Evolutionary conservation across 1,284 basidiomycete species (phyloP), one percentile per base, ranked within the genome.

Genomic region (Sanghuangporus baumii): DNA sequence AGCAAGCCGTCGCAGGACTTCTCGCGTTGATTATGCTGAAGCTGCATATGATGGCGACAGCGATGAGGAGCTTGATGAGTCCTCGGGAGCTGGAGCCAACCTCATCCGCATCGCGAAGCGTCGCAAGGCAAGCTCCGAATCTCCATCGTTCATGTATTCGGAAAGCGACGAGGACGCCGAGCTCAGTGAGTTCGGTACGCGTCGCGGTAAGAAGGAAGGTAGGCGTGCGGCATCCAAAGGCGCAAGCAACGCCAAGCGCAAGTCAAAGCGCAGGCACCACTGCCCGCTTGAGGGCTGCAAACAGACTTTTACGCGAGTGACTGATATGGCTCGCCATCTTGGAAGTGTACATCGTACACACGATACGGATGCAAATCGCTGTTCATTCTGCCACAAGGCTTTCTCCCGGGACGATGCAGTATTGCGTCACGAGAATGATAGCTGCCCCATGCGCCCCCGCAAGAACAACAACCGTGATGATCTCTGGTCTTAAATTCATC

Each of bases 391-490:
- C 57, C 48, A 57, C 16, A 65, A 65, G 31, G 57, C 60, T 3
- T 65, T 65, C 52, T 65, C 64, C n/a, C 64, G 64, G 16, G 64
- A 65, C 36, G 64, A 65, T 52, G 64, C 64, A 16, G 64, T 65
- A 20, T 48, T 65, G 36, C 56, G 64, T 23, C 64, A 65, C 34
- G 64, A 65, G 55, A 65, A 65, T 47, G 64, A 65, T 38, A 62
- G 60, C 46, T 65, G 64, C 40, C 64, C 64, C 11, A 59, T 60
- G 59, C 55, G 64, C 31, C 64, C 64, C 2, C 64, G 60, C 47
- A 65, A 63, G 50, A 65, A 55, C 38, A 47, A 57, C 18, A 31
- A 47, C 54, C 47, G 31, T 36, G 51, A 41, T 31, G 62, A 63
- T 36, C 50, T 34, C 6, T 63, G 62, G 62, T 12, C 37, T 23